phyloP scores from a whole-genome alignment of 768 basidiomycete species.

The Podaxis pistillaris region DNA sequence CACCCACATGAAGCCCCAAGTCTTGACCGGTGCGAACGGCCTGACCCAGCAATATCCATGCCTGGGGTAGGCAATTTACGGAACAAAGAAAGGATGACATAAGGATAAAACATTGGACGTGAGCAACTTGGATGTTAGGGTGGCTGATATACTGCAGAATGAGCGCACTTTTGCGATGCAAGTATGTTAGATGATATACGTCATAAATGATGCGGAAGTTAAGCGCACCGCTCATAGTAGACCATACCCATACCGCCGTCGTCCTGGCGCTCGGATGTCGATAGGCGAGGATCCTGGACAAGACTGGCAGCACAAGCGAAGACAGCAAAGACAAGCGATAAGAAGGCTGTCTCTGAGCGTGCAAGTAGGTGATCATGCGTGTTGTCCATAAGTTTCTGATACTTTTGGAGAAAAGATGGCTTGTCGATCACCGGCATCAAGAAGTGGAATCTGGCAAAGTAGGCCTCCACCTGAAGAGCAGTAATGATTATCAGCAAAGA shows the following conservation, averaged over 20 bases:
- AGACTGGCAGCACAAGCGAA: slow-evolving; percentile 87
- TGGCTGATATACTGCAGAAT: slow-evolving; percentile 92
- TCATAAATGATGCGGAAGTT: slow-evolving; percentile 12
- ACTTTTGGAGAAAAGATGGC: slow-evolving; percentile 74
- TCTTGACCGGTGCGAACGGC: slow-evolving; percentile 89
- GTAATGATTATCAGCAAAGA: slow-evolving; percentile 23
- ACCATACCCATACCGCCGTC: slow-evolving; percentile 89
- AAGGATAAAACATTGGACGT: slow-evolving; percentile 88
- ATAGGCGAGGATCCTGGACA: slow-evolving; percentile 69
- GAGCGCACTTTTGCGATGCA: slow-evolving; percentile 58
- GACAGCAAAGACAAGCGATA: slow-evolving; percentile 81
- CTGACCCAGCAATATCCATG: slow-evolving; percentile 91
- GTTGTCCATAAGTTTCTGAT: slow-evolving; percentile 73
- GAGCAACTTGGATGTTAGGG: slow-evolving; percentile 77
- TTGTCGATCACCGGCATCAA: slow-evolving; percentile 87
- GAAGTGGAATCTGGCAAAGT: slow-evolving; percentile 86
- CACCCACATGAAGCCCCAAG: slow-evolving; percentile 83
- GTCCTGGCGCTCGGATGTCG: slow-evolving; percentile 54
- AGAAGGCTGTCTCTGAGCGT: slow-evolving; percentile 69
- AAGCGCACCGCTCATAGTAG: slow-evolving; percentile 78
- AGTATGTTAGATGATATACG: slow-evolving; percentile 17
- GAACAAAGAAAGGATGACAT: slow-evolving; percentile 91
- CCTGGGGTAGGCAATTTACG: slow-evolving; percentile 90
- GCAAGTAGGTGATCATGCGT: slow-evolving; percentile 49
- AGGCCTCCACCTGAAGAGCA: slow-evolving; percentile 69